Percentiles rank a stretch among this genome's conserved stretches.
phyloP scores from a whole-genome alignment of 2,329 filamentous ascomycete genomes.

The Alternaria angustiovoidea region DNA sequence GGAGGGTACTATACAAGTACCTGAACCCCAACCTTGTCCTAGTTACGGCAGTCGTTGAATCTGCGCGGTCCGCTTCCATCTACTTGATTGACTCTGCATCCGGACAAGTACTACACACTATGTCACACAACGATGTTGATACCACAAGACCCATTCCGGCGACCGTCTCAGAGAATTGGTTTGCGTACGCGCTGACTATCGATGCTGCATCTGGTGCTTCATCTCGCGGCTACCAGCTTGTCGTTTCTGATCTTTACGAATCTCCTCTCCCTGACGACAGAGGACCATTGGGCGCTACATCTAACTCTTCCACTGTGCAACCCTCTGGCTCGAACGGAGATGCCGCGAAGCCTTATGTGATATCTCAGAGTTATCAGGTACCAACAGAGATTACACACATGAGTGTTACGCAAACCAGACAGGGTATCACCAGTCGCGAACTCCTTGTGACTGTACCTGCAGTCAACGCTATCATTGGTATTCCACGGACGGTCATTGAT shows the following conservation, averaged over 20 bases:
- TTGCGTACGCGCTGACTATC: slow-evolving; percentile 77
- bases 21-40: slow-evolving; percentile 86
- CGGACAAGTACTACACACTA: slow-evolving; percentile 77
- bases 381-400: slow-evolving; percentile 80
- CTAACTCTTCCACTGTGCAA: slow-evolving; percentile 80
- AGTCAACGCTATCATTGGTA: slow-evolving; percentile 76
- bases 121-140: slow-evolving; percentile 77
- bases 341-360: slow-evolving; percentile 73
- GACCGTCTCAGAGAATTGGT: slow-evolving; percentile 92
- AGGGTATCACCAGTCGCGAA: slow-evolving; percentile 87
- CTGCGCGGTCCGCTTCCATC: slow-evolving; percentile 68
- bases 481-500: slow-evolving; percentile 82
- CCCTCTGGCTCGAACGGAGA: slow-evolving; percentile 66
- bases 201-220: slow-evolving; percentile 60
- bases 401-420: slow-evolving; percentile 84
- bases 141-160: slow-evolving; percentile 76
- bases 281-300: slow-evolving; percentile 73
- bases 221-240: slow-evolving; percentile 84
- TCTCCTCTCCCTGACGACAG: slow-evolving; percentile 84
- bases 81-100: slow-evolving; percentile 88
- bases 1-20: slow-evolving; percentile 97
- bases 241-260: slow-evolving; percentile 90
- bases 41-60: slow-evolving; percentile 72
- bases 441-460: slow-evolving; percentile 80
- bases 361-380: slow-evolving; percentile 83